These are phyloP conservation scores for Schizochytrium sp. DNA, from an alignment of 108 stramenopile genomes.

Conservation along the genomic window DNA sequence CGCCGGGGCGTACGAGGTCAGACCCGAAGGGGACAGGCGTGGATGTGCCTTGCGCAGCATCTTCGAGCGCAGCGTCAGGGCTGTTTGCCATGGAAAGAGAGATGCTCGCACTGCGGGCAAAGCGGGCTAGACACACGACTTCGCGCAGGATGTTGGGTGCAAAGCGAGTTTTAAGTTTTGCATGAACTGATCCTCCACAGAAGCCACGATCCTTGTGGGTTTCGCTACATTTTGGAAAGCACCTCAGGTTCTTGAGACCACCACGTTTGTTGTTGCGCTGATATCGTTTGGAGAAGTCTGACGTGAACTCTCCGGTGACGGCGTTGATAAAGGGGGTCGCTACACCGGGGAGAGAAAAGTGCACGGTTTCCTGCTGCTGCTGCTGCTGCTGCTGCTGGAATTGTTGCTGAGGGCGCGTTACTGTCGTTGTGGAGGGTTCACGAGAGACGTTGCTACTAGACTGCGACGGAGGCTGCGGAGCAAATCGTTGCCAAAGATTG, in stretches of 20 bases:
- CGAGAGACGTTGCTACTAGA: too few relatives aligned
- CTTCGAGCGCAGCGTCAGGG: background rate
- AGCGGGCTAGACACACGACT: background rate
- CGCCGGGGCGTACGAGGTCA: background rate
- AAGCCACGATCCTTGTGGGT: background rate
- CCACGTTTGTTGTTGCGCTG: conserved; percentile 17
- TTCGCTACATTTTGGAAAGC: background rate
- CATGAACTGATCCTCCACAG: background rate
- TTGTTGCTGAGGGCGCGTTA: too few relatives aligned
- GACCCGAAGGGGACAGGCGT: background rate
- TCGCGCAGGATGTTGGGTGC: background rate
- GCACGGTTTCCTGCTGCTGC: too few relatives aligned
- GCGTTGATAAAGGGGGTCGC: background rate
- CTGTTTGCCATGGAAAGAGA: too few relatives aligned
- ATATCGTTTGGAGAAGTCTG: background rate
- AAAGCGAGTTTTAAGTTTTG: background rate
- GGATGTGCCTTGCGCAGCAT: background rate
- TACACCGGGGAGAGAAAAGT: too few relatives aligned
- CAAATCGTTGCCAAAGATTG: too few relatives aligned
- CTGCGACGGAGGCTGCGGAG: too few relatives aligned
- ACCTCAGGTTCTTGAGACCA: background rate
- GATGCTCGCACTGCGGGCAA: background rate
- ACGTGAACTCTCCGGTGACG: background rate
- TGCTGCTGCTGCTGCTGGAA: too few relatives aligned
- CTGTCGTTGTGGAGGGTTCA: too few relatives aligned